Conservation (phyloP, 2,329 filamentous ascomycete genomes). For the Epichloe coenophiala region DNA sequence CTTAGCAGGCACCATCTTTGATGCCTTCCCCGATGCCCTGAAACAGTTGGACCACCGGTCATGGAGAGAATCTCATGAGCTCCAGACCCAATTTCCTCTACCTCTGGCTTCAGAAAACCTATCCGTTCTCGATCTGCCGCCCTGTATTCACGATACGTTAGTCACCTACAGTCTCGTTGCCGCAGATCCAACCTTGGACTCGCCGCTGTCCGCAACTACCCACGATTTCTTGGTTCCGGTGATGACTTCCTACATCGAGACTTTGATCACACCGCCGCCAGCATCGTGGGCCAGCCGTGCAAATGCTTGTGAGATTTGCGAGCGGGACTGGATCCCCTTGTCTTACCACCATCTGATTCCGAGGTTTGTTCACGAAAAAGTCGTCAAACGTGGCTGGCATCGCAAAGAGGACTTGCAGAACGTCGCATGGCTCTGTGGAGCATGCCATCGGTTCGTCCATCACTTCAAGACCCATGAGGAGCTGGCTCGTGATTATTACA, state of each 20-base stretch:
- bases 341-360: conserved; percentile 83
- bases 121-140: conserved; percentile 35
- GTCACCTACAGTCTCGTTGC: conserved; percentile 50
- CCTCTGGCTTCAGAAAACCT: conserved; percentile 43
- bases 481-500: conserved; percentile 59
- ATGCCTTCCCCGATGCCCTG: conserved; percentile 46
- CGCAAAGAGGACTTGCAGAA: conserved; percentile 59
- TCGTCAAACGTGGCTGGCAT: conserved; percentile 67
- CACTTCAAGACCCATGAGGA: conserved; percentile 63
- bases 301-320: conserved; percentile 61
- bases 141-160: conserved; percentile 52
- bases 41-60: conserved; percentile 46
- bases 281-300: conserved; percentile 43
- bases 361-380: conserved; percentile 62
- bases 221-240: conserved; percentile 49
- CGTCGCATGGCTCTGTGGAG: conserved; percentile 76
- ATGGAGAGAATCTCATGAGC: conserved; percentile 25
- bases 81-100: conserved; percentile 42
- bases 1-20: conserved; percentile 56
- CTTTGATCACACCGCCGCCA: conserved; percentile 48
- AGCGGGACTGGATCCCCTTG: conserved; percentile 57
- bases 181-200: conserved; percentile 19
- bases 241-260: conserved; percentile 47
- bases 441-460: conserved; percentile 76
- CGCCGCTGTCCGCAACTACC: conserved; percentile 24